Evolutionary conservation across 2,329 filamentous ascomycete species (phyloP).

Genomic region (Aspergillus pseudoglaucus): DNA sequence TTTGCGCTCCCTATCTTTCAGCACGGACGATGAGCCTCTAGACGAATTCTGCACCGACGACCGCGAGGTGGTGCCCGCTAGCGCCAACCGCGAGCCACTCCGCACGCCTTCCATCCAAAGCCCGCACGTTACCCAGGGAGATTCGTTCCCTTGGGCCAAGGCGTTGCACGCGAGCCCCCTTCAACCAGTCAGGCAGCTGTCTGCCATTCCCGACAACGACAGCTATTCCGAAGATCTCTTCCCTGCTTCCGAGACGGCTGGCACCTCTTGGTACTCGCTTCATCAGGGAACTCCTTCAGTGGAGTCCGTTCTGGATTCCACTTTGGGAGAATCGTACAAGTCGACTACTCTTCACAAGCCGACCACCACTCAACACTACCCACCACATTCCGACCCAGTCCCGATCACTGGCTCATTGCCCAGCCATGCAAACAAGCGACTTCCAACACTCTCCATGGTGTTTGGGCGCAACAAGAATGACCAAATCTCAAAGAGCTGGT

Average conservation of each 20-base stretch:
- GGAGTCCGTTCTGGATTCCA: slow-evolving; percentile 78
- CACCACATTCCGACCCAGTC: slow-evolving; percentile 54
- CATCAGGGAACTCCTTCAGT: slow-evolving; percentile 72
- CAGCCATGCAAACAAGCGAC: slow-evolving; percentile 51
- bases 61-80: slow-evolving; percentile 67
- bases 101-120: slow-evolving; percentile 92
- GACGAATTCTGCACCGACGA: slow-evolving; percentile 91
- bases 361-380: slow-evolving; percentile 34
- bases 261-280: slow-evolving; percentile 68
- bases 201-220: slow-evolving; percentile 71
- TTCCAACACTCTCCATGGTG: slow-evolving; percentile 67
- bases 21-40: slow-evolving; percentile 80
- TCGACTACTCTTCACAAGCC: slow-evolving; percentile 52
- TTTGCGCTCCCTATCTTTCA: slow-evolving; percentile 77
- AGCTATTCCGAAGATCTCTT: slow-evolving; percentile 81
- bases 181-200: slow-evolving; percentile 71
- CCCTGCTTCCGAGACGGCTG: slow-evolving; percentile 62
- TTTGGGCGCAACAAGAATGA: slow-evolving; percentile 69
- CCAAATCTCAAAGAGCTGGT: slow-evolving; percentile 95
- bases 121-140: slow-evolving; percentile 65
- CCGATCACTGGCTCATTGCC: slow-evolving; percentile 76
- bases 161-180: slow-evolving; percentile 71
- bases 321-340: slow-evolving; percentile 72
- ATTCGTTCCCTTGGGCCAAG: slow-evolving; percentile 92
- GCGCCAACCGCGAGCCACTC: slow-evolving; percentile 85